Evolutionary conservation across 129 eudicot genomes (phyloP), one percentile per base, ranked within the genome.

Genomic region (Erigeron canadensis): DNA sequence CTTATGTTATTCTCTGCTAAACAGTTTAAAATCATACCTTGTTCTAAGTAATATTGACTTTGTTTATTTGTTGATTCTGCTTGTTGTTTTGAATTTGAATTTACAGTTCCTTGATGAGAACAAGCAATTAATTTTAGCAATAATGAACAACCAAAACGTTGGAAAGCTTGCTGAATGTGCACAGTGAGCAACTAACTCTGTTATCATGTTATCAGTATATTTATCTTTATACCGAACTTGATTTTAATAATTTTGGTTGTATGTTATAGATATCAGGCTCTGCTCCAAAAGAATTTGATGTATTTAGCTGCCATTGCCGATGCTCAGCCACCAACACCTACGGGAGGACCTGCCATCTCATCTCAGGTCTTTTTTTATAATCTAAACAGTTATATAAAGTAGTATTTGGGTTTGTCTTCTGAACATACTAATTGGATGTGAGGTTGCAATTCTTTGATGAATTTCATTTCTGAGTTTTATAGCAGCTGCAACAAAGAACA

Each of bases 91-190:
- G 55, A 38, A 70, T 65, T 54, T 7, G 17, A 34, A 15, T 41
- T 28, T 86, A 76, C 88, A 91, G 98, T 91, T 83, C 72, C 98
- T 91, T 3, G 98, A 91, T 7, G 98, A 91, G 77, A 91, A 91
- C 84, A 91, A 91, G 84, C 91, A 86, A 81, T 46, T 91, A 83
- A 89, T 91, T 42, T 79, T 91, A 79, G 96, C 95, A 45, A 91
- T 91, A 46, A 72, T 91, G 94, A 95, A 85, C 70, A 86, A 91
- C 77, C 98, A 91, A 72, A 91, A 89, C 69, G 96, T 89, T 38
- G 98, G 98, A 42, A 91, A 91, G 75, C 97, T 91, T 75, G 86
- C 91, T 7, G 98, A 91, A 74, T 91, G 98, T 83, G 98, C 98
- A 23, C 98, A 89, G 98, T 91, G 77, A 88, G 95, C 86, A 64